phyloP scores from a whole-genome alignment of 306 rosid genomes.

The Erythrophleum fordii region DNA sequence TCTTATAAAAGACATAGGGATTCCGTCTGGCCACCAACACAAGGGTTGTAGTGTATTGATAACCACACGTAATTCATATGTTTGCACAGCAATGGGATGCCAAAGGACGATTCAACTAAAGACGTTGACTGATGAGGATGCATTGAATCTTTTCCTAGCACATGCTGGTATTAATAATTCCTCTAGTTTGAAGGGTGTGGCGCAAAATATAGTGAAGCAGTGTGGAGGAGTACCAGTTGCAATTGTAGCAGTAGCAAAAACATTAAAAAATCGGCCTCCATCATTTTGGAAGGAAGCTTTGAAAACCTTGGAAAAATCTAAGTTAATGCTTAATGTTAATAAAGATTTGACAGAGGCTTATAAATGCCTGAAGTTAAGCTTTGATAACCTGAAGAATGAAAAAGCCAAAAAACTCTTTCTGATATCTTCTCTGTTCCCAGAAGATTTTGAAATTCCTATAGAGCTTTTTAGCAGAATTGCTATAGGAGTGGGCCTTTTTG shows the following conservation, averaged over 20 bases:
- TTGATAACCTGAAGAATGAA: constrained; percentile 7
- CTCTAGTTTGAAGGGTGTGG: background rate
- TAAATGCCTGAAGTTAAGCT: constrained; percentile 25
- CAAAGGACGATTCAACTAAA: background rate
- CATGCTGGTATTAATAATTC: background rate
- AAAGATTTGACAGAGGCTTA: constrained; percentile 5
- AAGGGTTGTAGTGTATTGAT: too few species aligned
- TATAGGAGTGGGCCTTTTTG: constrained; percentile 7
- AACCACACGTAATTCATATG: background rate
- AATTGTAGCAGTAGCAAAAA: background rate
- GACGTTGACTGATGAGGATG: background rate
- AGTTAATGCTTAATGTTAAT: too few species aligned
- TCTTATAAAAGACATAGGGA: constrained; percentile 17
- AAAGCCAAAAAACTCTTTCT: too few species aligned
- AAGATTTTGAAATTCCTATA: constrained; percentile 22
- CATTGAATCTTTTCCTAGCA: constrained; percentile 1
- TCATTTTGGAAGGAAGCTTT: constrained; percentile 2
- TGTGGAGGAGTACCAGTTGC: constrained; percentile 36
- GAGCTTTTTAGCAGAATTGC: background rate
- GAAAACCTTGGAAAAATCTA: background rate
- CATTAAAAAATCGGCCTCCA: constrained; percentile 2
- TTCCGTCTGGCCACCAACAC: background rate
- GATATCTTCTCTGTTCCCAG: too few species aligned
- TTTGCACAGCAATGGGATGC: constrained; percentile 24
- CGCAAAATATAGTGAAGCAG: background rate